A percentile compares a stretch with the other conserved stretches of the same genome.
Evolutionary conservation across 345 rosid species (phyloP).

Genomic region (Dovyalis caffra): DNA sequence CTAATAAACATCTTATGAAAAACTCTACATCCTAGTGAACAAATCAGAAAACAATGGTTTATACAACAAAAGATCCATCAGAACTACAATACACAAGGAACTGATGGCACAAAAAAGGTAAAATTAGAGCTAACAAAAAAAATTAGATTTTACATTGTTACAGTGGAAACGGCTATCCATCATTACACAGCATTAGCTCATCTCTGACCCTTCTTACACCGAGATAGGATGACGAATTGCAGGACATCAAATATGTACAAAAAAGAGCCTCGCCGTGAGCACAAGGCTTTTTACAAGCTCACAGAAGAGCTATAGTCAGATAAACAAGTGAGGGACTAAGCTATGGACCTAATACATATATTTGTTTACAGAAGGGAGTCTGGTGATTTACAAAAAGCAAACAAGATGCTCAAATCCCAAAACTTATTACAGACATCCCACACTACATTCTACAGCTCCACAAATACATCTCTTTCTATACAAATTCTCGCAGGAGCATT

Average conservation of each 20-base stretch:
- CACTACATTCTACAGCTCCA: constrained; percentile 20
- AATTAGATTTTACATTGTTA: constrained; percentile 8
- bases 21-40: constrained; percentile 5
- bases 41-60: constrained; percentile 1
- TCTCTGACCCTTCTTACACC: constrained; percentile 13
- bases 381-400: constrained; percentile 19
- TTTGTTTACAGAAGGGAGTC: constrained; percentile 20
- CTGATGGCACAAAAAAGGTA: not conserved
- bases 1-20: constrained; percentile 2
- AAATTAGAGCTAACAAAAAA: not conserved
- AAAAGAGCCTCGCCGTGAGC: constrained; percentile 19
- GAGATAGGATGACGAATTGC: constrained; percentile 23
- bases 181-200: constrained; percentile 19
- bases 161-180: constrained; percentile 16
- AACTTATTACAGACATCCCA: constrained; percentile 19
- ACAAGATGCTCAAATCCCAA: not conserved
- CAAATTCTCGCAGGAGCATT: constrained; percentile 22
- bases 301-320: constrained; percentile 13
- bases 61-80: constrained; percentile 3
- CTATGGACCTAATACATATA: constrained; percentile 28
- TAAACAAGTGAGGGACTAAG: constrained; percentile 30
- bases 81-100: constrained; percentile 6
- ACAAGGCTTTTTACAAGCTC: constrained; percentile 32
- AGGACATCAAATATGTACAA: constrained; percentile 14
- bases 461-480: constrained; percentile 21